These are phyloP conservation scores for Catharanthus roseus DNA, from an alignment of 257 asterid genomes.

Conservation along the genomic window DNA sequence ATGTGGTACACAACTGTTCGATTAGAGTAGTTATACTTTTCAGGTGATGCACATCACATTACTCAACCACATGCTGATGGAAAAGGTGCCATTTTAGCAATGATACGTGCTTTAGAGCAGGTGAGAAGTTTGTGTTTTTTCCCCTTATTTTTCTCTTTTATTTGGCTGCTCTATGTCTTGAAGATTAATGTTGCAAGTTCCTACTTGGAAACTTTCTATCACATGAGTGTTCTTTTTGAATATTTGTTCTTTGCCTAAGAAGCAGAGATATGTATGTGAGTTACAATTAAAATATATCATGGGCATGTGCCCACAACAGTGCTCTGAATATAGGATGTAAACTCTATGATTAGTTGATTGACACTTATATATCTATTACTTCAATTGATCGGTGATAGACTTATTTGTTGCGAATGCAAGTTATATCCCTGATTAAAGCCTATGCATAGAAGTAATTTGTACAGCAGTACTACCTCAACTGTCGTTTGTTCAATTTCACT, in stretches of 20 bases:
- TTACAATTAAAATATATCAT: neutral
- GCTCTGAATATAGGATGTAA: neutral
- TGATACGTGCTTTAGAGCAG: conserved; percentile 86
- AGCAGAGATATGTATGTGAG: neutral
- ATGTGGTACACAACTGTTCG: neutral
- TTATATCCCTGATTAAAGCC: neutral
- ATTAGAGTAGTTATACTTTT: conserved; percentile 16
- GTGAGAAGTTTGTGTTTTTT: conserved; percentile 23
- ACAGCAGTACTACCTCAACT: too few relatives aligned
- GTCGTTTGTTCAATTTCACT: too few relatives aligned
- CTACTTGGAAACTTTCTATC: neutral
- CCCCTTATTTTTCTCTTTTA: neutral
- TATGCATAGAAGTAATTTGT: neutral
- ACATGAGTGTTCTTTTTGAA: neutral
- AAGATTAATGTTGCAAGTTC: neutral
- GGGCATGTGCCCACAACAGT: neutral
- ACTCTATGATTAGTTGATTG: neutral
- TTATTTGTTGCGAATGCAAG: neutral
- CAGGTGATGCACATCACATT: conserved; percentile 93
- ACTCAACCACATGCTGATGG: conserved; percentile 91
- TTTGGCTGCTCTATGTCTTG: neutral
- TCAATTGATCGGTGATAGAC: too few relatives aligned
- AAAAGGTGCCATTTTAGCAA: conserved; percentile 88
- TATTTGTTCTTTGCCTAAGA: neutral
- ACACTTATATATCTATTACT: neutral